These are phyloP conservation scores for Cytospora piceae DNA, from an alignment of 2,329 filamentous ascomycete species.

Conservation along the genomic window DNA sequence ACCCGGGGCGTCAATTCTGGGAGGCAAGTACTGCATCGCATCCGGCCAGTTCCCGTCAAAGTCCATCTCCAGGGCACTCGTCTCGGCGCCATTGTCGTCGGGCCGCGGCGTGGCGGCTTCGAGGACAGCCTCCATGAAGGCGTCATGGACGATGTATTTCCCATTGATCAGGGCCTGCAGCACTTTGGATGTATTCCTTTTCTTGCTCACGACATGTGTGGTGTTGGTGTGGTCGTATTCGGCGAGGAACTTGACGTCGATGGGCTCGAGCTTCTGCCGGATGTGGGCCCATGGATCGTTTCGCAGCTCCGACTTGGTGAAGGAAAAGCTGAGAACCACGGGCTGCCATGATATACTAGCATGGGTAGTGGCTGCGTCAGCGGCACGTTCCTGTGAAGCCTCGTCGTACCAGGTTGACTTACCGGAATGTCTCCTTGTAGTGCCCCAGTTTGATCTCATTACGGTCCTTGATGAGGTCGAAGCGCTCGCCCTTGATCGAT, in stretches of 20 bases:
- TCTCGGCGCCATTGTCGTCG: conserved; percentile 51
- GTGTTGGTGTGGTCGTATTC: conserved; percentile 73
- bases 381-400: neutral
- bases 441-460: conserved; percentile 74
- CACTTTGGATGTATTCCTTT: conserved; percentile 86
- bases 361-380: conserved; percentile 21
- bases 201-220: conserved; percentile 86
- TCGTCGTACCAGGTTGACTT: conserved; percentile 28
- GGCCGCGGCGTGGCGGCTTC: conserved; percentile 58
- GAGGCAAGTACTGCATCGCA: conserved; percentile 71
- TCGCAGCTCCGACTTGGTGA: conserved; percentile 71
- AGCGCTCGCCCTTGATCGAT: conserved; percentile 66
- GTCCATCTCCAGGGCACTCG: conserved; percentile 71
- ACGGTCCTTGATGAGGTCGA: conserved; percentile 57
- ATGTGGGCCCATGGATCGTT: conserved; percentile 66
- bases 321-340: conserved; percentile 79
- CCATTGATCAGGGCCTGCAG: conserved; percentile 85
- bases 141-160: conserved; percentile 73
- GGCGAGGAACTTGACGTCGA: conserved; percentile 85
- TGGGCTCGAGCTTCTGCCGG: conserved; percentile 70
- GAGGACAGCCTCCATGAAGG: conserved; percentile 74
- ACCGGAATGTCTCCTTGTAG: conserved; percentile 67
- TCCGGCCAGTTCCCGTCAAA: conserved; percentile 82
- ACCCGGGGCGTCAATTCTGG: conserved; percentile 71
- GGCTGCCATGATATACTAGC: conserved; percentile 77